Base-by-base conservation (phyloP, 805 yeast genomes). In the Myxozyma mucilagina region DNA sequence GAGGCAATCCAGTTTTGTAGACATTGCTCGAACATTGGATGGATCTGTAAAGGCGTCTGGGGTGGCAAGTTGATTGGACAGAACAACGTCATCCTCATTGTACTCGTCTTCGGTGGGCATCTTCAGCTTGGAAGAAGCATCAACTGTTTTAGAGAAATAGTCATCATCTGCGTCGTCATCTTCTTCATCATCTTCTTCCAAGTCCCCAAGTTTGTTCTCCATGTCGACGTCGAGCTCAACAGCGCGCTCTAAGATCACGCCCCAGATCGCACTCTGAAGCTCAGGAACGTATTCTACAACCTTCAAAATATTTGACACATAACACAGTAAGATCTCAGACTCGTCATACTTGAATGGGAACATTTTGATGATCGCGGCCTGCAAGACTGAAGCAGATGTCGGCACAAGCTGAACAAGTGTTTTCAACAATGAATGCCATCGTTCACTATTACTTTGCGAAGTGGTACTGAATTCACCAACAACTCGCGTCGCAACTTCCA, bases 161-260 rank as follows among this genome's bases (percentile, higher is more conserved):
- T 69, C 75, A 4, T 71, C 75, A 10, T 72, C 77, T 0, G 70
- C 75, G 1, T 74, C 79, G 8, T 76, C 83, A 10, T 71, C 75
- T 9, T 80, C 84, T 7, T 82, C 86, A 32, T 82, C 87, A 48
- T 85, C 87, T 66, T 89, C 94, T 71, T 89, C 96, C 58, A 87
- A 76, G 66, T 89, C 96, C 68, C 91, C 97, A 60, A 90, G 75
- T 68, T 88, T 94, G 70, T 89, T 90, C 70, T 90, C 97, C 59
- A 92, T 78, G 73, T 91, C 98, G 4, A 92, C 97, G 74, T 93
- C 99, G 50, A 94, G 78, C 66, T 89, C 88, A 61, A 94, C 90
- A 58, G 89, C 81, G 63, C 85, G 83, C 73, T 93, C 97, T 43
- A 91, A 77, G 14, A 92, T 79, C 60, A 89, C 74, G 24, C 87